Conservation (phyloP, 441 rosid genomes). For the Geranium incanum region DNA sequence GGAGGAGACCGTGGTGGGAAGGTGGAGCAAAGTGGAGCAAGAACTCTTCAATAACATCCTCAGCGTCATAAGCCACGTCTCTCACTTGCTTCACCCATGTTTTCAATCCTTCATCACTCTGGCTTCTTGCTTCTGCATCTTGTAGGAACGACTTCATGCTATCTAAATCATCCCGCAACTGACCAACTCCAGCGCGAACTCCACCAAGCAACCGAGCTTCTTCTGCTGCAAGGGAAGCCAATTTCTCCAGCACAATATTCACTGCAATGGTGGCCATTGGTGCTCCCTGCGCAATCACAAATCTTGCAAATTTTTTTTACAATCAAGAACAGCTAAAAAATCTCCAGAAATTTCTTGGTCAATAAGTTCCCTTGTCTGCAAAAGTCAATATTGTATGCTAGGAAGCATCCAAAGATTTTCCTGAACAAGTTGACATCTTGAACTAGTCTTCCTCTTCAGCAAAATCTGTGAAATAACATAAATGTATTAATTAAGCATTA, state of each 20-base stretch:
- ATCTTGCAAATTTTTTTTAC: neutral
- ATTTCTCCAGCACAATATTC: constrained; percentile 2
- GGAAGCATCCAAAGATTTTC: neutral
- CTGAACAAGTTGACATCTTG: neutral
- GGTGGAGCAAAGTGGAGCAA: constrained; percentile 1
- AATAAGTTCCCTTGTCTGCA: neutral
- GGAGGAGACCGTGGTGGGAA: neutral
- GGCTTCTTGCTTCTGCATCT: constrained; percentile 11
- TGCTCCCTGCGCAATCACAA: neutral
- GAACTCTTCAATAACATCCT: constrained; percentile 19
- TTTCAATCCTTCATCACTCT: constrained; percentile 14
- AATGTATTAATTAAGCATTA: neutral
- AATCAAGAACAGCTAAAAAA: neutral
- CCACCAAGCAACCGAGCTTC: neutral
- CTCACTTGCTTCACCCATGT: constrained; percentile 19
- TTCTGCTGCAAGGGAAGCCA: constrained; percentile 6
- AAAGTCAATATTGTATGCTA: neutral
- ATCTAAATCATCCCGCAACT: constrained; percentile 10
- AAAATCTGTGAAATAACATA: no score
- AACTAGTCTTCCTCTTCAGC: no score
- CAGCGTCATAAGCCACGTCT: constrained; percentile 16
- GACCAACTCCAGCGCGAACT: neutral
- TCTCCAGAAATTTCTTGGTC: neutral
- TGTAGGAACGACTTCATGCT: constrained; percentile 16
- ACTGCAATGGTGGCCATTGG: constrained; percentile 3